Evolutionary conservation across 768 basidiomycete genomes (phyloP).

Genomic region (Tremella mesenterica): DNA sequence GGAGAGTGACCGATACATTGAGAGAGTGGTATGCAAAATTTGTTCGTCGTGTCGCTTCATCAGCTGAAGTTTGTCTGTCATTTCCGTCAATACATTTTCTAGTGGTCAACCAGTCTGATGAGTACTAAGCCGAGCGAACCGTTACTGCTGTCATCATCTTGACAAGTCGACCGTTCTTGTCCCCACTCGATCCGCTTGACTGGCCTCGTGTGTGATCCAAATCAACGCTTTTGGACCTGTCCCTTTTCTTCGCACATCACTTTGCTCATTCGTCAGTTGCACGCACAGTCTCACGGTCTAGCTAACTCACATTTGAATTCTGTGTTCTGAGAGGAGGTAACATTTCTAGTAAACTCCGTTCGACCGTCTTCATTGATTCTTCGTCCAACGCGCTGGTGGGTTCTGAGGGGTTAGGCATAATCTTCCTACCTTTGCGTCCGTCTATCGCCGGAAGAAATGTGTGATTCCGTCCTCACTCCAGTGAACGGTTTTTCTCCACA

Average conservation of each 20-base stretch:
- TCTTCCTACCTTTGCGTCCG: neutral
- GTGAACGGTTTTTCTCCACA: neutral
- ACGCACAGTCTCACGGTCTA: neutral
- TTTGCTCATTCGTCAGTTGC: neutral
- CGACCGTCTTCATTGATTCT: constrained; percentile 58
- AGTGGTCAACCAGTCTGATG: neutral
- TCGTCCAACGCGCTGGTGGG: constrained; percentile 82
- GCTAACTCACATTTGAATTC: neutral
- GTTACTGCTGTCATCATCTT: neutral
- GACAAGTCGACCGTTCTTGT: constrained; percentile 49
- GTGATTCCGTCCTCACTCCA: too few species aligned
- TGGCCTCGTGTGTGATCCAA: constrained; percentile 82
- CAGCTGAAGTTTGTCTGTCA: neutral
- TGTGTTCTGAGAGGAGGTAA: constrained; percentile 44
- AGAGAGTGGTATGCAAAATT: too few species aligned
- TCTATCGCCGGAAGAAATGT: neutral
- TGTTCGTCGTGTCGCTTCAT: neutral
- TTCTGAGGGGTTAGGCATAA: constrained; percentile 51
- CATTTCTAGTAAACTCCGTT: constrained; percentile 54
- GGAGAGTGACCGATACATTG: too few species aligned
- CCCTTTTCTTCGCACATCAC: constrained; percentile 10
- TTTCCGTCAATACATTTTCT: neutral
- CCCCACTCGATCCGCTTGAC: constrained; percentile 67
- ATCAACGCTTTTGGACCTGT: constrained; percentile 55
- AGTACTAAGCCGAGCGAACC: neutral